Percentiles rank a stretch among this genome's conserved stretches.
Conservation (phyloP, 2,329 filamentous ascomycete genomes). For the Orbilia brochopaga region DNA sequence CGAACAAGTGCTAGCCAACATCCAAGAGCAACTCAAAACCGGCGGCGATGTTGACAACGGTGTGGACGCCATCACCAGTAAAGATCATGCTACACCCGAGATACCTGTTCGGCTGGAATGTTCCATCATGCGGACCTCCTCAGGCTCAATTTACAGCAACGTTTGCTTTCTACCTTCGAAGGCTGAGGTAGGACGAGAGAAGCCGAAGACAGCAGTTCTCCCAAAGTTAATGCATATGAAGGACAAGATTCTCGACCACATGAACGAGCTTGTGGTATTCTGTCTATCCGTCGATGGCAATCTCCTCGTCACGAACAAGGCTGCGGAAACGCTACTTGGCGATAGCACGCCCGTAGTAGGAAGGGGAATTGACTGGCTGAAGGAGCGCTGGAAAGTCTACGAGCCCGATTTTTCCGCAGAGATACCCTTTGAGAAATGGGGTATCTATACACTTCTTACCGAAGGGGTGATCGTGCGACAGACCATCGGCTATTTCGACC, state of each 20-base stretch:
- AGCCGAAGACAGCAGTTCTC: slow-evolving; percentile 12
- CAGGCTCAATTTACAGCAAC: slow-evolving; percentile 31
- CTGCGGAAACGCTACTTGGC: slow-evolving; percentile 39
- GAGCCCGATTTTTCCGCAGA: slow-evolving; percentile 48
- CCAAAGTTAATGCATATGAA: slow-evolving; percentile 48
- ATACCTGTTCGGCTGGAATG: slow-evolving; percentile 39
- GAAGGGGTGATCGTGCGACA: slow-evolving; percentile 40
- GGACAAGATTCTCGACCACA: slow-evolving; percentile 45
- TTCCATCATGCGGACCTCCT: slow-evolving; percentile 31
- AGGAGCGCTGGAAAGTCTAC: slow-evolving; percentile 48
- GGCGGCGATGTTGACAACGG: slow-evolving; percentile 25
- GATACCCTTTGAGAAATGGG: slow-evolving; percentile 49
- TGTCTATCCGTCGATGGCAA: slow-evolving; percentile 45
- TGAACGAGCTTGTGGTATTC: slow-evolving; percentile 47
- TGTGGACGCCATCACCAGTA: slow-evolving; percentile 28
- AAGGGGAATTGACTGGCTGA: slow-evolving; percentile 46
- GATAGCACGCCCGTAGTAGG: slow-evolving; percentile 46
- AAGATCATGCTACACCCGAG: slow-evolving; percentile 19
- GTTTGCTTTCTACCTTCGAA: slow-evolving; percentile 25
- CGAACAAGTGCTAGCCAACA: slow-evolving; percentile 40
- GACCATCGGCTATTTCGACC: slow-evolving; percentile 43
- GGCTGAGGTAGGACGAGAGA: slow-evolving; percentile 7
- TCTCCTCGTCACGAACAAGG: slow-evolving; percentile 46
- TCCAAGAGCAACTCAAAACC: slow-evolving; percentile 34
- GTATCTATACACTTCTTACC: slow-evolving; percentile 41